Evolutionary conservation across 2,329 filamentous ascomycete species (phyloP).

Genomic region (Xylaria multiplex): DNA sequence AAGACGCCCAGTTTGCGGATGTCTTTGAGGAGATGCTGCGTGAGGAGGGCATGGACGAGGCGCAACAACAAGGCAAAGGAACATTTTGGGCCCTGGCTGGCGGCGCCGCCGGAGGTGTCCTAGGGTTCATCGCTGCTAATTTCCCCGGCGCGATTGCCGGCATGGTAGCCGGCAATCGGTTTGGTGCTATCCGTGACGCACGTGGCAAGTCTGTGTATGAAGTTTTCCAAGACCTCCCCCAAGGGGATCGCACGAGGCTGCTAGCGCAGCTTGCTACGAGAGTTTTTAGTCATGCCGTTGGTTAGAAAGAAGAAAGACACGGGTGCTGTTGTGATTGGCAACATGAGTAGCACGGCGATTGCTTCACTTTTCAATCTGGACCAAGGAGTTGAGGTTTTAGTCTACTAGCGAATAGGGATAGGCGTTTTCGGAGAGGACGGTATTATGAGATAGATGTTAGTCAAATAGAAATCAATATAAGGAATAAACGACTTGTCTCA

Average conservation of each 20-base stretch:
- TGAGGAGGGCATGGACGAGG: slow-evolving; percentile 84
- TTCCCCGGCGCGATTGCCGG: slow-evolving; percentile 89
- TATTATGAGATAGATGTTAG: background rate
- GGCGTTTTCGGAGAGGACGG: slow-evolving; percentile 12
- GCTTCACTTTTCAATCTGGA: background rate
- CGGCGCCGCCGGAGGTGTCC: slow-evolving; percentile 83
- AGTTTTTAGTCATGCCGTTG: slow-evolving; percentile 83
- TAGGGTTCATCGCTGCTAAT: slow-evolving; percentile 96
- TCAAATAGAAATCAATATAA: slow-evolving; percentile 5
- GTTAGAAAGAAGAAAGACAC: slow-evolving; percentile 49
- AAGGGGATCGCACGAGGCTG: slow-evolving; percentile 81
- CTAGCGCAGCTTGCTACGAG: slow-evolving; percentile 86
- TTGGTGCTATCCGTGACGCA: slow-evolving; percentile 89
- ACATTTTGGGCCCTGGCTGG: slow-evolving; percentile 90
- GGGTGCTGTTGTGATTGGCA: too few relatives aligned
- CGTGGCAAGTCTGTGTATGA: slow-evolving; percentile 95
- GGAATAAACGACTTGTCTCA: background rate
- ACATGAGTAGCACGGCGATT: too few relatives aligned
- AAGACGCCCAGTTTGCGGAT: slow-evolving; percentile 85
- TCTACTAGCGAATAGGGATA: slow-evolving; percentile 8
- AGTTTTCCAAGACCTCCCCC: slow-evolving; percentile 88
- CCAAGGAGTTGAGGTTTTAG: slow-evolving; percentile 14
- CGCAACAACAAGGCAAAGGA: slow-evolving; percentile 68
- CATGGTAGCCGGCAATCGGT: slow-evolving; percentile 87
- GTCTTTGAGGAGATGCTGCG: slow-evolving; percentile 91